Evolutionary conservation across 2,329 filamentous ascomycete genomes (phyloP), one percentile per base, ranked within the genome.

Genomic region (Colletotrichum sp.): DNA sequence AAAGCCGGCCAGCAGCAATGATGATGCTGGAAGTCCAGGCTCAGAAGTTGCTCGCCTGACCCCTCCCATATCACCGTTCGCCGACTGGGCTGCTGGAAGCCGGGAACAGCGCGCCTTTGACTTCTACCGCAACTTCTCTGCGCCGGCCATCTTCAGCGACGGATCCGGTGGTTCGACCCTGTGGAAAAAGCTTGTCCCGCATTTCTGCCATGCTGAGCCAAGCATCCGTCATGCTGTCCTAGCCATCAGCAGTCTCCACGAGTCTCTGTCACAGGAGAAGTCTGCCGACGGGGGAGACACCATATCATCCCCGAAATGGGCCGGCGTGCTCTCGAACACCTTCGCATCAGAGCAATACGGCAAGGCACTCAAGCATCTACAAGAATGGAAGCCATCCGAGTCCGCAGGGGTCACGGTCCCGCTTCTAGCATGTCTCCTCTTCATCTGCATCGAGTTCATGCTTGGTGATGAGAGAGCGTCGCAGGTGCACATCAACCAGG

Each of bases 391-490:
- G 55, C 65, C 4, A 75, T 79, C 61, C 78, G 82, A 18, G 77
- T 64, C 70, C 9, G 26, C 76, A n/a, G 34, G 78, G 2, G 79
- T 81, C 8, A 79, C 80, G 1, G 78, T 85, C 1, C 83, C 83
- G 1, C 78, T 90, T 18, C 81, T 89, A 4, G 86, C 87, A 7
- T 90, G 88, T 76, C 80, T 90, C 1, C 81, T 91, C 26, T 90
- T 91, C 76, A 87, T 89, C 28, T 89, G 89, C 78, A 86, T 91
- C 65, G 90, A 91, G 80, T 89, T 89, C 78, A 83, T 91, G 74
- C 88, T 88, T 39, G 87, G 88, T 48, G 87, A 90, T 73, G 86
- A 87, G 59, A 80, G 81, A 7, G 85, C 86, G 12, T 87, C 89
- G 0, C 83, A 87, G 63, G 81, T 87, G 72, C 87, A 88, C 65